Evolutionary conservation across 176 grass and related monocot species (phyloP), one percentile per base, ranked within the genome.

Genomic region (Lolium rigidum): DNA sequence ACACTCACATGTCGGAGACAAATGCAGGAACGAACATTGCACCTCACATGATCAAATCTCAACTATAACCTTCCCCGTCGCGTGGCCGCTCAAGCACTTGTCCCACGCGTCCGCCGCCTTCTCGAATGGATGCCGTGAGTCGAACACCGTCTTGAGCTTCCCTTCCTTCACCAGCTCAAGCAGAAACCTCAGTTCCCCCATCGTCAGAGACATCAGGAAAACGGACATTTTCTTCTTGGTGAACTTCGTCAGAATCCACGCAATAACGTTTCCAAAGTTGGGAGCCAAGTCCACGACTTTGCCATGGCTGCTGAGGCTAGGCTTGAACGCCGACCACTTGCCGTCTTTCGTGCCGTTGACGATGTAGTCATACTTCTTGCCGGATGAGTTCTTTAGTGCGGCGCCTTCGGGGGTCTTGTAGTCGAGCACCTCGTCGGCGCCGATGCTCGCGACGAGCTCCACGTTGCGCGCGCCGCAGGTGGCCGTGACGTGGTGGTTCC

Each of bases 11-110:
- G 62, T 15, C 1, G 31, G 31, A 65, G 62, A 68, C 35, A 69
- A 10, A 20, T 28, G 5, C 1, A 76, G 15, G 9, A 35, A 76
- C 2, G 2, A 52, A 75, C 6, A 31, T 15, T 5, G 0, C 11
- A 35, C 4, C 0, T 6, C 9, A 21, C 9, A 73, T 10, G 17
- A 16, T 90, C 65, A 87, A 2, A 84, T 80, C 47, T 84, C 80
- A 21, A 84, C 46, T 24, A 91, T 52, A 54, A 91, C 24, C 74
- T 91, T 91, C 18, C 89, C 85, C 7, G 75, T 88, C 0, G 89
- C 85, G 8, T 91, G 80, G 13, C 74, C 56, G 7, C 82, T 54
- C 65, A 80, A 80, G 75, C 80, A 80, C 80, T 84, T 88, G 15
- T 70, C 56, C 89, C 89, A 91, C 4, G 80, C 85, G 9, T 91